Conservation (phyloP, 441 rosid genomes). For the Syzygium malaccense region DNA sequence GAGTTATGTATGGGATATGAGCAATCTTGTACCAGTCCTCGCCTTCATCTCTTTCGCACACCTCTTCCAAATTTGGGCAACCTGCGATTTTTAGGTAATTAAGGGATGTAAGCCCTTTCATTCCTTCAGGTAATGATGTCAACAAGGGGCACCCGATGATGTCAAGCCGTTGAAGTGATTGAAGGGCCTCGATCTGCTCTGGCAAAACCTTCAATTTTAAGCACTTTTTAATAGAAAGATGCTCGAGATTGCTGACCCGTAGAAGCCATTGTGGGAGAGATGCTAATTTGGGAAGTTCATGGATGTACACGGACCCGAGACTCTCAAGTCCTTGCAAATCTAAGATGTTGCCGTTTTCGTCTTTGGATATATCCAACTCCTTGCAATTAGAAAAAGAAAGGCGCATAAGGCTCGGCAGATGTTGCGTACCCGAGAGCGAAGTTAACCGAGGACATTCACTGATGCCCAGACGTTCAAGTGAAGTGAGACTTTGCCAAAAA, state of each 20-base stretch:
- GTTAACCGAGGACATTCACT: neutral
- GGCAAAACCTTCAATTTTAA: neutral
- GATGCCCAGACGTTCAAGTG: neutral
- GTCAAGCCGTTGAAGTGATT: too few relatives aligned
- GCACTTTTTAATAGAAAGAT: neutral
- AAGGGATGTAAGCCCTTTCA: too few relatives aligned
- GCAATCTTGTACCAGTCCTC: too few relatives aligned
- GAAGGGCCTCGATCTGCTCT: too few relatives aligned
- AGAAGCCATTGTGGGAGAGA: neutral
- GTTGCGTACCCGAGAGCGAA: neutral
- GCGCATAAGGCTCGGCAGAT: fast-evolving
- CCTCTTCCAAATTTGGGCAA: too few relatives aligned
- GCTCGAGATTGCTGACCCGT: neutral
- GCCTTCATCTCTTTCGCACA: too few relatives aligned
- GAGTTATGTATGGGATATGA: too few relatives aligned
- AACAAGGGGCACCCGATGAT: too few relatives aligned
- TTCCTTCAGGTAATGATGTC: too few relatives aligned
- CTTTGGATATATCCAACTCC: neutral
- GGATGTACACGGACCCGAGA: neutral
- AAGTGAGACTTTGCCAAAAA: neutral
- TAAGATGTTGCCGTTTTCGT: fast-evolving
- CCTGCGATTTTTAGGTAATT: too few relatives aligned
- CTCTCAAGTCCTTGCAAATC: neutral
- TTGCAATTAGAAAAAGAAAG: neutral
- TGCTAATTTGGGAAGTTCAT: neutral